phyloP scores from a whole-genome alignment of 306 rosid genomes.

The Ammopiptanthus mongolicus region DNA sequence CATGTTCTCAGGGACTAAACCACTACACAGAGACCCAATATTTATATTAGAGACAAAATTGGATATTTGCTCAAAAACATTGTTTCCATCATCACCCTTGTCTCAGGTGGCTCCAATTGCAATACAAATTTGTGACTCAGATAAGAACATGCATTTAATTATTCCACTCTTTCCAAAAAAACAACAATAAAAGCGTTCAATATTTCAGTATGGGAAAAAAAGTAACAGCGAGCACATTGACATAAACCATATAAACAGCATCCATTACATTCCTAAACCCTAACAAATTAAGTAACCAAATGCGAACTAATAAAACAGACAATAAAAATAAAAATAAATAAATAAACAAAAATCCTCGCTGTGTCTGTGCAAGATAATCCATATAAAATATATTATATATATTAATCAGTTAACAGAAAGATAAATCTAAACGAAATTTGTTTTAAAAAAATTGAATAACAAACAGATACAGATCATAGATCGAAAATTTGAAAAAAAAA shows the following conservation, averaged over 20 bases:
- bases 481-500: too few species aligned
- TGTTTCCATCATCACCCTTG: background rate
- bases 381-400: too few species aligned
- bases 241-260: background rate
- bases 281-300: background rate
- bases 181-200: background rate
- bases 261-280: background rate
- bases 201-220: too few species aligned
- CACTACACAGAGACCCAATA: background rate
- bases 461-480: background rate
- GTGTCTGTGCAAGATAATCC: too few species aligned
- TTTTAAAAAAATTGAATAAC: background rate
- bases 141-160: background rate
- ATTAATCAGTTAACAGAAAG: background rate
- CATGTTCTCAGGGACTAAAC: background rate
- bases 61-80: too few species aligned
- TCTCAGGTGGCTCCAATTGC: background rate
- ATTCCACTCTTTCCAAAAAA: too few species aligned
- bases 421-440: background rate
- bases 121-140: background rate
- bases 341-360: too few species aligned
- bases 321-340: background rate
- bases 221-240: background rate
- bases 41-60: too few species aligned
- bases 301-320: background rate